Conservation (phyloP, 108 stramenopile species). For the Bacterosira constricta region DNA sequence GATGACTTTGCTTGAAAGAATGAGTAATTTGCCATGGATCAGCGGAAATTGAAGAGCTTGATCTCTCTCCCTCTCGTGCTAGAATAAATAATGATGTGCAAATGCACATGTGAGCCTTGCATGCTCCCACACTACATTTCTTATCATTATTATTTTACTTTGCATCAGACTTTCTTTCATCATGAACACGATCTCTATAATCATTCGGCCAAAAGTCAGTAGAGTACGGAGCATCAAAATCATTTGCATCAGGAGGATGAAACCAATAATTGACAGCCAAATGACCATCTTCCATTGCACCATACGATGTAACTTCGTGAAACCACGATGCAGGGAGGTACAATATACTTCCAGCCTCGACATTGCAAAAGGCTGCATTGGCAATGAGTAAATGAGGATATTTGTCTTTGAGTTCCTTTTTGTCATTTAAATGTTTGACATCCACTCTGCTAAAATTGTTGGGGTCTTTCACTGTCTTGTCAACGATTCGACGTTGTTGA, state of each 20-base stretch:
- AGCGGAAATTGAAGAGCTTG: too few species aligned
- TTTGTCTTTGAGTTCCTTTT: conserved; percentile 14
- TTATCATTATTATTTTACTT: too few species aligned
- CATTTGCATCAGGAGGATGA: conserved; percentile 89
- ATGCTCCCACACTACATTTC: too few species aligned
- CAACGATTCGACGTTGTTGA: conserved; percentile 10
- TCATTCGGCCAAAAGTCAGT: conserved; percentile 64
- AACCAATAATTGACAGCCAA: conserved; percentile 89
- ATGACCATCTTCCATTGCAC: not conserved
- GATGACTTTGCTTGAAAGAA: too few species aligned
- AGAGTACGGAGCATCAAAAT: conserved; percentile 67
- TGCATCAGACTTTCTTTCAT: too few species aligned
- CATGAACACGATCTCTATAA: too few species aligned
- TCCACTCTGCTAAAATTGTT: conserved; percentile 50
- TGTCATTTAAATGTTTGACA: conserved; percentile 29
- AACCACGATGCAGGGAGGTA: conserved; percentile 98
- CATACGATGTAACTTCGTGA: conserved; percentile 89
- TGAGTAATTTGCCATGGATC: too few species aligned
- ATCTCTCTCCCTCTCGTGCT: too few species aligned
- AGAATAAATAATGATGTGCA: too few species aligned
- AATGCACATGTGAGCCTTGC: too few species aligned
- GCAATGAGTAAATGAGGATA: conserved; percentile 33
- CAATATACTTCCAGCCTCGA: conserved; percentile 83
- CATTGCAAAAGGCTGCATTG: conserved; percentile 47
- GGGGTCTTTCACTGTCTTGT: conserved; percentile 51